Evolutionary conservation across 2,329 filamentous ascomycete genomes (phyloP).

Genomic region (Pseudogymnoascus verrucosus): DNA sequence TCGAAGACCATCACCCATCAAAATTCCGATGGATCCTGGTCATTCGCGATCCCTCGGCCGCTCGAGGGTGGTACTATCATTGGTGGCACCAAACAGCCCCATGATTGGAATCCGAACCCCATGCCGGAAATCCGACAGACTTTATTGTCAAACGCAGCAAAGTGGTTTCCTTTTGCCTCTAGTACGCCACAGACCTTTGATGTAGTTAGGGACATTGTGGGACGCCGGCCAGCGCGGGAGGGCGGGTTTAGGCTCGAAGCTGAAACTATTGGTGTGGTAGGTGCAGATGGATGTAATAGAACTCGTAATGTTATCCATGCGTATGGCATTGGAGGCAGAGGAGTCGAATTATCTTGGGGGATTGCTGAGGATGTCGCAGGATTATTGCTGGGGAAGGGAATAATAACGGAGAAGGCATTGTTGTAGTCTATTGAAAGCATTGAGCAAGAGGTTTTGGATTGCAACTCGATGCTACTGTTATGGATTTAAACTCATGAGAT

Average conservation of each 20-base stretch:
- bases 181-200: conserved; percentile 31
- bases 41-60: conserved; percentile 53
- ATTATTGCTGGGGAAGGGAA: not conserved
- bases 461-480: not conserved
- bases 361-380: conserved; percentile 11
- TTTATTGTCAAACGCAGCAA: conserved; percentile 37
- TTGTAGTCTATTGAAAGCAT: not conserved
- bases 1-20: conserved; percentile 48
- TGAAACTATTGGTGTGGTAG: conserved; percentile 3
- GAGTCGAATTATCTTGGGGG: conserved; percentile 16
- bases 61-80: conserved; percentile 57
- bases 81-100: conserved; percentile 56
- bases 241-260: conserved; percentile 27
- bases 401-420: not conserved
- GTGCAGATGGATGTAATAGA: not conserved
- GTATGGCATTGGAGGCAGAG: conserved; percentile 16
- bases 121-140: conserved; percentile 37
- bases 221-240: conserved; percentile 35
- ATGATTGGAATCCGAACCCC: conserved; percentile 46
- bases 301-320: conserved; percentile 18
- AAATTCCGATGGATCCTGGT: conserved; percentile 54
- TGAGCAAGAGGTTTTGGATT: not conserved
- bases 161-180: conserved; percentile 33
- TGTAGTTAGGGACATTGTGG: conserved; percentile 38
- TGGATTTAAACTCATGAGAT: no score